Conservation (phyloP, 2,329 filamentous ascomycete genomes). For the Colletotrichum scovillei region DNA sequence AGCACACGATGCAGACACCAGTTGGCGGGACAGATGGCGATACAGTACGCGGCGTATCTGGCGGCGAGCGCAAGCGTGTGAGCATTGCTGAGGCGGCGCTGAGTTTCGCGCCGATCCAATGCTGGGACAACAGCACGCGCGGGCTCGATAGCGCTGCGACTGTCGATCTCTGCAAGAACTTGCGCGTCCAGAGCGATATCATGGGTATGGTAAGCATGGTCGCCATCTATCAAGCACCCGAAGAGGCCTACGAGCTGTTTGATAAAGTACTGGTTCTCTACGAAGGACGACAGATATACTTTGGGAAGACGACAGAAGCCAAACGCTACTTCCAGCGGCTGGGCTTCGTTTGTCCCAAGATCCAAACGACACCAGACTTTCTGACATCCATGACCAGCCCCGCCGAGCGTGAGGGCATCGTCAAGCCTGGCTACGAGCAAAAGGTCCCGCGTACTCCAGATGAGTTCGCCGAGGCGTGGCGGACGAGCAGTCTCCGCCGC, state of each 20-base stretch:
- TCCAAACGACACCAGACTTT: constrained; percentile 78
- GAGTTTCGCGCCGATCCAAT: constrained; percentile 62
- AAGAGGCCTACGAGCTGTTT: constrained; percentile 58
- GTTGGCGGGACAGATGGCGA: constrained; percentile 74
- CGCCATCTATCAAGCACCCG: constrained; percentile 73
- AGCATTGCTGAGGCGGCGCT: constrained; percentile 75
- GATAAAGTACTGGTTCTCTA: constrained; percentile 77
- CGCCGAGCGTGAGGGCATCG: constrained; percentile 49
- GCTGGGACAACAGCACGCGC: constrained; percentile 77
- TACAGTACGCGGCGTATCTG: constrained; percentile 71
- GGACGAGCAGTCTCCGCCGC: constrained; percentile 32
- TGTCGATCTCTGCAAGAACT: constrained; percentile 71
- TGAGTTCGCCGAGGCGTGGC: constrained; percentile 52
- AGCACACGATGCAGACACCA: constrained; percentile 75
- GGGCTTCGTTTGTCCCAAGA: constrained; percentile 67
- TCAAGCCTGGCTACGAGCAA: constrained; percentile 47
- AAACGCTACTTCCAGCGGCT: constrained; percentile 43
- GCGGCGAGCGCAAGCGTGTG: constrained; percentile 78
- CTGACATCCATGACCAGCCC: constrained; percentile 64
- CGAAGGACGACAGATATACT: constrained; percentile 73
- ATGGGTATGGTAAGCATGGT: constrained; percentile 67
- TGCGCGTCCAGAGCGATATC: constrained; percentile 70
- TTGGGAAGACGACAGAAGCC: constrained; percentile 39
- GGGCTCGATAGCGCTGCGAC: constrained; percentile 76
- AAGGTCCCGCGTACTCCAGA: constrained; percentile 49